Percentiles rank a stretch among this genome's conserved stretches.
Evolutionary conservation across 2,329 filamentous ascomycete species (phyloP).

Genomic region (Fusarium decemcellulare): DNA sequence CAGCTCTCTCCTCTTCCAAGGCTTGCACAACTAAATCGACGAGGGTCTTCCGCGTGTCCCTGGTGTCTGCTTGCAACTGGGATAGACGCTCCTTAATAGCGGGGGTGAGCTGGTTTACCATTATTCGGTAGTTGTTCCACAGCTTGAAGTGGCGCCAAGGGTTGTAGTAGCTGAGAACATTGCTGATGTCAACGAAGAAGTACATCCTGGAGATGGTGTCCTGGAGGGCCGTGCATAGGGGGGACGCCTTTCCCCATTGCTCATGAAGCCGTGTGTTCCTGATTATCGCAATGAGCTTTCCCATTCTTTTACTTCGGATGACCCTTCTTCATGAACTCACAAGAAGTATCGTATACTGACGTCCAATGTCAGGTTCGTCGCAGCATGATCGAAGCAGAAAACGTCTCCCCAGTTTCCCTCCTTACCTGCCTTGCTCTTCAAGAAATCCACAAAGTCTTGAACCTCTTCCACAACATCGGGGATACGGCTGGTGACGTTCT

Average conservation of each 20-base stretch:
- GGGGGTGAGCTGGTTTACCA: constrained; percentile 19
- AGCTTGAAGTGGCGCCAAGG: constrained; percentile 37
- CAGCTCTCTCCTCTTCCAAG: constrained; percentile 22
- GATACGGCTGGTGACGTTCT: constrained; percentile 52
- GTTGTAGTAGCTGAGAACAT: constrained; percentile 24
- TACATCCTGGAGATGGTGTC: constrained; percentile 26
- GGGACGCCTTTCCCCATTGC: constrained; percentile 23
- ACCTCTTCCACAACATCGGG: constrained; percentile 56
- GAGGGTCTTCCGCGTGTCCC: constrained; percentile 27
- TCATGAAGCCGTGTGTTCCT: constrained; percentile 33
- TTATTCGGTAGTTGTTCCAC: constrained; percentile 33
- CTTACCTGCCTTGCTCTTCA: constrained; percentile 23
- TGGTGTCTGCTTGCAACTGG: constrained; percentile 4
- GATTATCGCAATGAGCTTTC: background rate
- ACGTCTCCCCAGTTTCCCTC: constrained; percentile 24
- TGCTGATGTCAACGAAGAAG: constrained; percentile 27
- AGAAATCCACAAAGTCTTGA: constrained; percentile 50
- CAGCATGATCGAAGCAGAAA: constrained; percentile 52
- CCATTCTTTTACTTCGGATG: background rate
- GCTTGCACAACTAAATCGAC: constrained; percentile 31
- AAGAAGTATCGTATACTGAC: constrained; percentile 55
- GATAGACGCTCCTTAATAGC: constrained; percentile 18
- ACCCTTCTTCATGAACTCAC: constrained; percentile 31
- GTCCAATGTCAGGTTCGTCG: constrained; percentile 57
- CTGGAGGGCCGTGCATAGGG: constrained; percentile 15